Evolutionary conservation across 805 yeast genomes (phyloP).

Genomic region (Candida michaelii): DNA sequence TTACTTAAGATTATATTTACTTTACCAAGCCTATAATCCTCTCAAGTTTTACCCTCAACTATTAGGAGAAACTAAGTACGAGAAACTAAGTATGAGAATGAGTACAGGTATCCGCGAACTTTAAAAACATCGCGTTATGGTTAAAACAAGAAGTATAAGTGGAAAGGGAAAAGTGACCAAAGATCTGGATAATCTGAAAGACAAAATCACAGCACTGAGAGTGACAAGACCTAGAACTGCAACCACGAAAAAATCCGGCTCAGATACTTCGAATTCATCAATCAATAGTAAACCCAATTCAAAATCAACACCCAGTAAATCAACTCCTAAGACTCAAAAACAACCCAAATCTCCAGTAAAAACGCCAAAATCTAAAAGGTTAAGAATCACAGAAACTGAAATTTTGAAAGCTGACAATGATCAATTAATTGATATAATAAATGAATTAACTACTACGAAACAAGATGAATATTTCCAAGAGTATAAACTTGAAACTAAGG

Average conservation of each 20-base stretch:
- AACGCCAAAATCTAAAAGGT: not conserved
- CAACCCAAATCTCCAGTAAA: not conserved
- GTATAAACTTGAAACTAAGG: slow-evolving; percentile 21
- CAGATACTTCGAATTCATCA: slow-evolving; percentile 2
- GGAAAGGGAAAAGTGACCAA: slow-evolving; percentile 6
- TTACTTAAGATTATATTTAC: too few relatives aligned
- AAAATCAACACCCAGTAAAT: slow-evolving; percentile 2
- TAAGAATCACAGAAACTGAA: slow-evolving; percentile 26
- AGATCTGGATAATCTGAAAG: slow-evolving; percentile 3
- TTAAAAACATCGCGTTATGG: slow-evolving; percentile 9
- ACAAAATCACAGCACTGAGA: not conserved
- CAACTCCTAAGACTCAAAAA: slow-evolving; percentile 1
- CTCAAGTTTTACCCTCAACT: too few relatives aligned
- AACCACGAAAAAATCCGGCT: not conserved
- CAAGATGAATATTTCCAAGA: slow-evolving; percentile 32
- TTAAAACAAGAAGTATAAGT: slow-evolving; percentile 14
- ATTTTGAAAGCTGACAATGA: slow-evolving; percentile 26
- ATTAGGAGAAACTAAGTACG: too few relatives aligned
- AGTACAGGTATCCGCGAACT: not conserved
- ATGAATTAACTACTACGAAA: slow-evolving; percentile 29
- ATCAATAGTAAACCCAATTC: not conserved
- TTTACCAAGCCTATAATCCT: too few relatives aligned
- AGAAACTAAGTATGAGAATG: too few relatives aligned
- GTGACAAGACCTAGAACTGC: not conserved
- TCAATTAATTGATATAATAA: slow-evolving; percentile 29